Percentiles rank a stretch among this genome's conserved stretches.
Conservation (phyloP, 169 alveolate genomes). For the Eimeria acervulina region DNA sequence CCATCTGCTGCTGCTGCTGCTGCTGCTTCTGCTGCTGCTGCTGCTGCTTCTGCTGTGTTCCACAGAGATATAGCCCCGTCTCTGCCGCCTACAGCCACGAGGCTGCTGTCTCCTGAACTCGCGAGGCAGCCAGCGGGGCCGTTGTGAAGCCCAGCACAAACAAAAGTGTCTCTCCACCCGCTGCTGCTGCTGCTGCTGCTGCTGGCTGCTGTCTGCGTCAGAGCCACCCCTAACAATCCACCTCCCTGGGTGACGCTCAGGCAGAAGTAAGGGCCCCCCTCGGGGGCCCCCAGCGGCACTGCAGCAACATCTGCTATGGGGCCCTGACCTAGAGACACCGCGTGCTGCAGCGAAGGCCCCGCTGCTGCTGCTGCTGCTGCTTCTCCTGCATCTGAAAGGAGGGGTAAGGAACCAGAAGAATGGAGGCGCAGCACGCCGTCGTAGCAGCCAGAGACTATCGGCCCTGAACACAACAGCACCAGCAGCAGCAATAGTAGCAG, state of each 20-base stretch:
- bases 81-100: slow-evolving; percentile 17
- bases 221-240: not conserved
- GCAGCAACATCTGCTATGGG: slow-evolving; percentile 5
- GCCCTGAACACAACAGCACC: not conserved
- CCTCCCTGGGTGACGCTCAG: slow-evolving; percentile 46
- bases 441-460: slow-evolving; percentile 7
- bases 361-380: too few relatives aligned
- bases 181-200: not conserved
- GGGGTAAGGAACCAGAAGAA: not conserved
- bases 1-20: too few relatives aligned
- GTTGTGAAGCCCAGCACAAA: slow-evolving; percentile 1
- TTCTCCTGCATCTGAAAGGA: too few relatives aligned
- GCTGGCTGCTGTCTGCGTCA: not conserved
- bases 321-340: slow-evolving; percentile 32
- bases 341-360: slow-evolving; percentile 40
- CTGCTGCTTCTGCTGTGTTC: slow-evolving; percentile 8
- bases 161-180: not conserved
- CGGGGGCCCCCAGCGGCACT: not conserved
- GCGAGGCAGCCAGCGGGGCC: slow-evolving; percentile 42
- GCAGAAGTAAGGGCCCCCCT: not conserved
- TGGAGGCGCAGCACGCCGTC: slow-evolving; percentile 47
- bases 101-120: not conserved
- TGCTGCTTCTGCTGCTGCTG: not conserved
- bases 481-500: not conserved
- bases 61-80: slow-evolving; percentile 19